Base-by-base conservation (phyloP, 2,329 filamentous ascomycete species). In the Didymella pomorum region DNA sequence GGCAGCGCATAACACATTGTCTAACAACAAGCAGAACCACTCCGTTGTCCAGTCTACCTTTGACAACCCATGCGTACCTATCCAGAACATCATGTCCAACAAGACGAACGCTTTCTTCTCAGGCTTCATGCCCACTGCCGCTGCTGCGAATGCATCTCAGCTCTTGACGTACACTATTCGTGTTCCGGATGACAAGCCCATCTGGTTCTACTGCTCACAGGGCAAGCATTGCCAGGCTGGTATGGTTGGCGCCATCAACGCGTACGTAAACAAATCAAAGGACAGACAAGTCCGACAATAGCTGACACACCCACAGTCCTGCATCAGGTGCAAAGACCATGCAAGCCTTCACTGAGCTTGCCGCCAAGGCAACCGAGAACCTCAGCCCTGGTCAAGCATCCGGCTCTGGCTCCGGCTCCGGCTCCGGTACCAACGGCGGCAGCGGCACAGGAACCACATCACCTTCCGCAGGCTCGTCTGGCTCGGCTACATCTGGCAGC, bases 131-230 rank as follows among this genome's bases (percentile, higher is more conserved):
- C 85, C 86, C 62, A 88, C 87, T 41, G 81, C 68, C 48, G 62
- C 65, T 14, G 61, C 69, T 23, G 39, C 62, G 25, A 63, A 59
- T 14, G 58, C 64, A 9, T 62, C 63, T 25, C 63, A 75, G 73
- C 82, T 87, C 60, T 86, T 89, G 26, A 88, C 88, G 52, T 95
- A 88, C 78, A 92, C 88, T 58, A 80, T 94, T 70, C 83, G 83
- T 74, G 80, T 95, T 75, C 88, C 87, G 71, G 82, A 87, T 76
- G 85, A 83, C 43, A 88, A 83, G 54, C 91, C 91, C 28, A 81
- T 93, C 64, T 95, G 91, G 90, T 79, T 91, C 64, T 94, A 89
- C 83, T 94, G 91, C 79, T 87, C 86, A 28, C 88, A 92, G 76
- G 87, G 75, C 44, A 85, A 83, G 71, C 91, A 95, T 79, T 95